Conservation (phyloP, 768 basidiomycete genomes). For the Trametes punicea region DNA sequence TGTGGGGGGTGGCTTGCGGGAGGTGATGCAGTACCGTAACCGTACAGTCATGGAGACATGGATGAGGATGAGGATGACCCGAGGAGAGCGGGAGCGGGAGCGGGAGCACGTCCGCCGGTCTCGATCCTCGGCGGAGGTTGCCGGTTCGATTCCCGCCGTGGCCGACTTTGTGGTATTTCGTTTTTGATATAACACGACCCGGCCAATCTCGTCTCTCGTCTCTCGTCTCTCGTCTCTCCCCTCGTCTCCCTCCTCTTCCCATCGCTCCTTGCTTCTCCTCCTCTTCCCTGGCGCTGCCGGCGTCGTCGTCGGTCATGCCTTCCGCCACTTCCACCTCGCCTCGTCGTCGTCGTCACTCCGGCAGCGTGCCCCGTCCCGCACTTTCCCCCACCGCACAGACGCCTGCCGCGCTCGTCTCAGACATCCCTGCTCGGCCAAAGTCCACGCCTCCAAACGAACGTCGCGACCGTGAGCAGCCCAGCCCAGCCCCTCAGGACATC, state of each 20-base stretch:
- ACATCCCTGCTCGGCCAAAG: constrained; percentile 67
- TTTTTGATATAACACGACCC: not conserved
- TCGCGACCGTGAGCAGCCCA: constrained; percentile 30
- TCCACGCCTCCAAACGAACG: constrained; percentile 67
- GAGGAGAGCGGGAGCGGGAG: no score
- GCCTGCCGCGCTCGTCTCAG: constrained; percentile 30
- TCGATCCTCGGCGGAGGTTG: no score
- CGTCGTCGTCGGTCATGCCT: constrained; percentile 18
- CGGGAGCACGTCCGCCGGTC: no score
- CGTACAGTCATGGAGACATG: no score
- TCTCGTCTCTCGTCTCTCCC: not conserved
- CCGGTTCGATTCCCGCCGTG: no score
- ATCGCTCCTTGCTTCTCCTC: not conserved
- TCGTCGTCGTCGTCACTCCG: constrained; percentile 52
- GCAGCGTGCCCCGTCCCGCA: constrained; percentile 27
- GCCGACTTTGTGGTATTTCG: no score
- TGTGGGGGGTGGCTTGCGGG: no score
- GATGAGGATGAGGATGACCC: no score
- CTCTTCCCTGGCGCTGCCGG: not conserved
- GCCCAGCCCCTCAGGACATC: constrained; percentile 26
- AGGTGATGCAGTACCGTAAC: no score
- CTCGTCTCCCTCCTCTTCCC: not conserved
- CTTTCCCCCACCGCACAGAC: constrained; percentile 20
- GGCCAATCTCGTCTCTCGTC: not conserved
- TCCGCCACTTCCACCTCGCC: constrained; percentile 1